A percentile compares a stretch with the other conserved stretches of the same genome.
Evolutionary conservation across 805 yeast genomes (phyloP).

Genomic region (Ogataea siamensis): DNA sequence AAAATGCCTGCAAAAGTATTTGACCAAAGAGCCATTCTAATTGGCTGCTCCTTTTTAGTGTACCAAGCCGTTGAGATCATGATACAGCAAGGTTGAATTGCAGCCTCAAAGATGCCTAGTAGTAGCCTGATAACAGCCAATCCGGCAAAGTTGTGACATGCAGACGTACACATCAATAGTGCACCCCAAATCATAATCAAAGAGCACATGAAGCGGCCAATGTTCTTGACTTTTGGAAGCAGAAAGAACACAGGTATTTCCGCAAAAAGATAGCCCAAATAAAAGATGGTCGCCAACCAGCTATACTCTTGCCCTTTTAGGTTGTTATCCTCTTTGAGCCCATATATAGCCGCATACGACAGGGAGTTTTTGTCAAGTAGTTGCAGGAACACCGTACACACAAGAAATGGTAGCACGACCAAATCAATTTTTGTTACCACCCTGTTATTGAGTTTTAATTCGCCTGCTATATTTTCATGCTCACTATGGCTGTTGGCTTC

Average conservation of each 20-base stretch:
- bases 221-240: conserved; percentile 32
- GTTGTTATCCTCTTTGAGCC: conserved; percentile 38
- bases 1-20: conserved; percentile 33
- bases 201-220: conserved; percentile 34
- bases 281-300: conserved; percentile 61
- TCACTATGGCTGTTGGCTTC: conserved; percentile 9
- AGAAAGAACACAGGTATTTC: conserved; percentile 47
- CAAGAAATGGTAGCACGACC: conserved; percentile 29
- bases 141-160: conserved; percentile 46
- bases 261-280: conserved; percentile 60
- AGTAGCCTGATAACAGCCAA: conserved; percentile 46
- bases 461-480: conserved; percentile 16
- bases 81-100: conserved; percentile 36
- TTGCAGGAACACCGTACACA: conserved; percentile 29
- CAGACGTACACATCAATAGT: conserved; percentile 45
- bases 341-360: conserved; percentile 46
- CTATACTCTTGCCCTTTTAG: conserved; percentile 45
- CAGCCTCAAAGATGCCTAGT: conserved; percentile 44
- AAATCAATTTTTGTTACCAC: conserved; percentile 26
- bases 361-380: conserved; percentile 42
- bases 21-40: conserved; percentile 33
- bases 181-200: conserved; percentile 46
- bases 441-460: conserved; percentile 19
- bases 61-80: conserved; percentile 37
- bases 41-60: conserved; percentile 33